Evolutionary conservation across 495 filamentous ascomycete genomes (phyloP), one percentile per base, ranked within the genome.

Genomic region (Talaromyces adpressus): DNA sequence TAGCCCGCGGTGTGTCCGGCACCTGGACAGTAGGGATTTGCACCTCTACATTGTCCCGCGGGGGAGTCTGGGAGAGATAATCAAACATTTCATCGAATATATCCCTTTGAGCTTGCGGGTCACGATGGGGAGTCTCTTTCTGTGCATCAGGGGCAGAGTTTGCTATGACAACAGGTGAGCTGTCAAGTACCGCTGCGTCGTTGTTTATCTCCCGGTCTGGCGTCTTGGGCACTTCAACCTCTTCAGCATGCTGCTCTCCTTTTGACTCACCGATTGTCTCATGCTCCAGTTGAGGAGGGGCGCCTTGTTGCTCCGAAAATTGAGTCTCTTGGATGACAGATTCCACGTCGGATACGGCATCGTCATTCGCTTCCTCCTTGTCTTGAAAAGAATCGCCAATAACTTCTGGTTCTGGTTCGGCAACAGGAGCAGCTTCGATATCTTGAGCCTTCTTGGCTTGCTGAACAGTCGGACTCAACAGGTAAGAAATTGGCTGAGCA

Each of bases 141-240:
- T 14, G 20, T 18, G 52, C 12, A 9, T 56, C 22, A 29, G 18
- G 1, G 5, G 52, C 23, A 7, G 22, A 16, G 27, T 56, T 22
- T 56, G 18, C 4, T 27, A 27, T 14, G 27, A 22, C 22, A 14
- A 29, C 52, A 5, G 52, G 52, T 4, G 52, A 56, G 14, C 52
- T 49, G 45, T 49, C n/a, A 49, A 49, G 45, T 20, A 20, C 18
- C n/a, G 7, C 45, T 6, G 18, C 45, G 7, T 20, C 18, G 11
- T 16, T 14, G 23, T 29, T 16, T 6, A 56, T 3, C 41, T 60
- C 49, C 4, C 30, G 65, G 27, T 74, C 70, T 64, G 76, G 74
- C 25, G 73, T 78, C 36, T 74, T 72, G 2, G 74, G 76, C n/a
- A 77, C 69, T 25, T 72, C 68, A 41, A 73, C 25, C 6, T 73